Evolutionary conservation across 345 rosid genomes (phyloP).

Genomic region (Passiflora organensis): DNA sequence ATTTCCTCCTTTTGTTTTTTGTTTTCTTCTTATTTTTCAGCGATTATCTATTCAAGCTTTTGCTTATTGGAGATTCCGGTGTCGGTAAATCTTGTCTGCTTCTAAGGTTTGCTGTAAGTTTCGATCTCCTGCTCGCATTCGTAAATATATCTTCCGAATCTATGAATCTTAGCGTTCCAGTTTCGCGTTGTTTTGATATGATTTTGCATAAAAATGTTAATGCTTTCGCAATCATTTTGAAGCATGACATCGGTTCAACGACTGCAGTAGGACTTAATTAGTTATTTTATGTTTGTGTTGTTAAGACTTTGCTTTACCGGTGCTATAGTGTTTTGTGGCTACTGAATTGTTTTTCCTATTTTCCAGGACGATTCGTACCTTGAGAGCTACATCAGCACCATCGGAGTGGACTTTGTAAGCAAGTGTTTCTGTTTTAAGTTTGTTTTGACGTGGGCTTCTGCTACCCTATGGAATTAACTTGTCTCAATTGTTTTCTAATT

Average conservation of each 20-base stretch:
- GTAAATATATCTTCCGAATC: too few species aligned
- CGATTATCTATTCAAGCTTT: conserved; percentile 33
- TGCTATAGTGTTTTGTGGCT: not conserved
- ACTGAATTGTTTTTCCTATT: not conserved
- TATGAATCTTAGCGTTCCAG: too few species aligned
- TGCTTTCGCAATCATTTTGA: too few species aligned
- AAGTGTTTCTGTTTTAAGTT: not conserved
- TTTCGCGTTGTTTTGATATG: not conserved
- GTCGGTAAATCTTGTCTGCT: conserved; percentile 32
- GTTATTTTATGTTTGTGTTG: too few species aligned
- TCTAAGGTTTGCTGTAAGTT: conserved; percentile 31
- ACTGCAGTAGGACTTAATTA: too few species aligned
- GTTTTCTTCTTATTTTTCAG: conserved; percentile 16
- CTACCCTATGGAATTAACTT: too few species aligned
- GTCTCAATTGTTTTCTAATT: not conserved
- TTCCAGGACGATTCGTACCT: conserved; percentile 69
- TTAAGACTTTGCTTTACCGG: not conserved
- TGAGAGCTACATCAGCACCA: conserved; percentile 83
- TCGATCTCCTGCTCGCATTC: not conserved
- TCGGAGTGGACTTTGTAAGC: conserved; percentile 82
- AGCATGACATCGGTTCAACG: too few species aligned
- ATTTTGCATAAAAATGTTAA: too few species aligned
- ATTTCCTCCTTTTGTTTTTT: not conserved
- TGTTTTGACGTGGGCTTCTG: too few species aligned
- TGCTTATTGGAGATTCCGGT: conserved; percentile 35